Evolutionary conservation across 441 rosid genomes (phyloP).

Genomic region (Hura crepitans): DNA sequence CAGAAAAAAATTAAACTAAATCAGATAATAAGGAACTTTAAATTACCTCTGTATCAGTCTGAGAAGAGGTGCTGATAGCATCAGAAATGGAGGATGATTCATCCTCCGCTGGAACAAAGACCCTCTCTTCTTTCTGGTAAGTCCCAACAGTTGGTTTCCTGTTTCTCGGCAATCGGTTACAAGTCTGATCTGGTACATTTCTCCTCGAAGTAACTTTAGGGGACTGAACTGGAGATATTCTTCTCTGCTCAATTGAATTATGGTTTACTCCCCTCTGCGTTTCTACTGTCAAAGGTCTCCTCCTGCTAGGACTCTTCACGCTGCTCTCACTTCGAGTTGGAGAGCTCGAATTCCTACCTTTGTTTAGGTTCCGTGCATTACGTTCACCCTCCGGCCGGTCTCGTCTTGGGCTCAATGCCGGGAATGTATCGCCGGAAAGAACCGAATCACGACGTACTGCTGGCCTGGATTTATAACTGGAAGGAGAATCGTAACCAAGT

Average conservation of each 20-base stretch:
- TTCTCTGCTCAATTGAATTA: conserved; percentile 36
- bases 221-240: conserved; percentile 49
- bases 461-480: conserved; percentile 33
- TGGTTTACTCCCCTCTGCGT: conserved; percentile 36
- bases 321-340: conserved; percentile 41
- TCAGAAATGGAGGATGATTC: conserved; percentile 55
- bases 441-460: conserved; percentile 35
- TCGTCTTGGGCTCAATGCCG: conserved; percentile 39
- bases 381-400: conserved; percentile 36
- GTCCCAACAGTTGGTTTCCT: conserved; percentile 33
- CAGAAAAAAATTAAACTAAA: not conserved
- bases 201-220: conserved; percentile 37
- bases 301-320: conserved; percentile 44
- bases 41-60: conserved; percentile 53
- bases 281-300: conserved; percentile 40
- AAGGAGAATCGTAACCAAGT: conserved; percentile 30
- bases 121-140: conserved; percentile 29
- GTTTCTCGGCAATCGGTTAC: conserved; percentile 34
- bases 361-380: conserved; percentile 32
- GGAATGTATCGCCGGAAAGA: conserved; percentile 23
- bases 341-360: conserved; percentile 41
- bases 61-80: conserved; percentile 48
- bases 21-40: not conserved
- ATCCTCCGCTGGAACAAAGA: conserved; percentile 38
- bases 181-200: conserved; percentile 31